Evolutionary conservation across 1,139 yeast genomes (phyloP).

Genomic region (Yamadazyma blattariae): DNA sequence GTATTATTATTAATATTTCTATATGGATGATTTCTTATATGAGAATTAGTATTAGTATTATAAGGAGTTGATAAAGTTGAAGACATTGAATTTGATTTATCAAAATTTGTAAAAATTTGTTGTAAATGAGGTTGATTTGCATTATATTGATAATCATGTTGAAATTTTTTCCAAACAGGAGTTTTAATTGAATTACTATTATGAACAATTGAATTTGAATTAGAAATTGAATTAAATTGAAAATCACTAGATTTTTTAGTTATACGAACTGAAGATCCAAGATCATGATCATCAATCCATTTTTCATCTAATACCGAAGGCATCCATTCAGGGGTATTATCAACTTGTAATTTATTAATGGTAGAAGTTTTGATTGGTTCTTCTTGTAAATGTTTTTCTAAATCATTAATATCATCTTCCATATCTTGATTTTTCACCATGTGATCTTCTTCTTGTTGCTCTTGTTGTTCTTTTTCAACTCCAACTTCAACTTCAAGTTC

Average conservation of each 20-base stretch:
- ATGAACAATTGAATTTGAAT: constrained; percentile 34
- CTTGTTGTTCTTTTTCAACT: not conserved
- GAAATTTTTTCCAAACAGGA: constrained; percentile 39
- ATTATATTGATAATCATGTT: constrained; percentile 26
- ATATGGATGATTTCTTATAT: constrained; percentile 4
- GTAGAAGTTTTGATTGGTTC: constrained; percentile 13
- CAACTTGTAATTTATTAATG: constrained; percentile 5
- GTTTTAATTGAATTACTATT: constrained; percentile 25
- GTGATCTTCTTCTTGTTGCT: not conserved
- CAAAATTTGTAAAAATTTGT: constrained; percentile 26
- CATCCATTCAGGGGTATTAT: constrained; percentile 46
- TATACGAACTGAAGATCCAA: constrained; percentile 31
- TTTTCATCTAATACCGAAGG: constrained; percentile 37
- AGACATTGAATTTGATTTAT: constrained; percentile 24
- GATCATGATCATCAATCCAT: constrained; percentile 35
- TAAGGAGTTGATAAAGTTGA: constrained; percentile 38
- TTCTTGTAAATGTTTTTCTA: constrained; percentile 2
- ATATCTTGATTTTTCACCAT: no score
- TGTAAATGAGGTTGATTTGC: constrained; percentile 29
- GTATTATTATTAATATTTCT: constrained; percentile 12
- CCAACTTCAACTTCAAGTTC: not conserved
- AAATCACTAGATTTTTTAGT: constrained; percentile 17
- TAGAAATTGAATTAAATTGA: constrained; percentile 17
- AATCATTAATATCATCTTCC: not conserved
- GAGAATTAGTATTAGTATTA: constrained; percentile 12